Evolutionary conservation across 257 asterid species (phyloP).

Genomic region (Cruciata laevipes): DNA sequence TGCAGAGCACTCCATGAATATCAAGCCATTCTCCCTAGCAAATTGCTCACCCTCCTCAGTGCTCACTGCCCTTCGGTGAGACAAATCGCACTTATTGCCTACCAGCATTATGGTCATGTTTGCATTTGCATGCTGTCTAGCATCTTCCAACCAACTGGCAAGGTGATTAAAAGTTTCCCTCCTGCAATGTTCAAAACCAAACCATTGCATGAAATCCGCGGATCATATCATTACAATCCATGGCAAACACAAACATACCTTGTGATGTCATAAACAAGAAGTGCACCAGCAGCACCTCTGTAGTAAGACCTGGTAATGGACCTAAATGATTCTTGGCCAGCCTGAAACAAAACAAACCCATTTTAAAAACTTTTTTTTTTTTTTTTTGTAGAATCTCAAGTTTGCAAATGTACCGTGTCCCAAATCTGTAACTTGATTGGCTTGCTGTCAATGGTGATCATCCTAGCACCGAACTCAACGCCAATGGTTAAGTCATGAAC

Average conservation of each 20-base stretch:
- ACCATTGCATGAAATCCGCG: background rate
- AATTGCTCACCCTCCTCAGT: slow-evolving; percentile 80
- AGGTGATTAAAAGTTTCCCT: slow-evolving; percentile 84
- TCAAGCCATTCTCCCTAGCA: slow-evolving; percentile 66
- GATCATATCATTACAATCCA: background rate
- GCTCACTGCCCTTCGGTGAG: slow-evolving; percentile 81
- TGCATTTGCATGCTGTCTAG: slow-evolving; percentile 65
- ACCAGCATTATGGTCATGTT: slow-evolving; percentile 72
- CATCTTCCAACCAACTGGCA: slow-evolving; percentile 82
- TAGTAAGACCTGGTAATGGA: slow-evolving; percentile 75
- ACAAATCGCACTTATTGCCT: slow-evolving; percentile 69
- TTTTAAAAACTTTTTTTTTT: no score
- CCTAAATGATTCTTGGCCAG: slow-evolving; percentile 83
- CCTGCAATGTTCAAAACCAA: slow-evolving; percentile 25
- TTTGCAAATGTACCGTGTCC: slow-evolving; percentile 52
- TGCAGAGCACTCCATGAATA: slow-evolving; percentile 87
- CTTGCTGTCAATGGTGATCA: slow-evolving; percentile 61
- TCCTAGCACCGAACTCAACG: slow-evolving; percentile 73
- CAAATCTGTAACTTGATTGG: slow-evolving; percentile 73
- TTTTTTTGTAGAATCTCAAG: background rate
- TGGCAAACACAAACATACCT: slow-evolving; percentile 32
- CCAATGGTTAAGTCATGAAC: slow-evolving; percentile 81
- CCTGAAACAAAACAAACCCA: slow-evolving; percentile 31
- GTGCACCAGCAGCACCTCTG: slow-evolving; percentile 87
- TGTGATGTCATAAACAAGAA: slow-evolving; percentile 77